Base-by-base conservation (phyloP, 129 eudicot genomes). In the Artemisia argyi region DNA sequence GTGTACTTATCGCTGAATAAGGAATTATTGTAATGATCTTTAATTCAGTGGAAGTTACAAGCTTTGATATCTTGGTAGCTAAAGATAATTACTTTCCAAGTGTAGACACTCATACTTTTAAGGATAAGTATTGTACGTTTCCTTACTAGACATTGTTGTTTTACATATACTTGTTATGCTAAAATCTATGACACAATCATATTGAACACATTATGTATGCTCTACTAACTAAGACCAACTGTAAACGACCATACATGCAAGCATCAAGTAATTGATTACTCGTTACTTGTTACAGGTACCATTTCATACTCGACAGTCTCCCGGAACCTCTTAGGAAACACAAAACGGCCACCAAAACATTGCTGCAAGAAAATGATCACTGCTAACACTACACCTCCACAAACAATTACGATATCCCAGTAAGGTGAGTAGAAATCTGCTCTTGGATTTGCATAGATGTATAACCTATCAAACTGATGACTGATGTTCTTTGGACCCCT, bases 311-410 rank as follows among this genome's bases (percentile, higher is more conserved):
- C 78, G 15, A 46, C 79, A n/a, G 57, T 1, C 79, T 83, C 79
- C 61, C 71, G 83, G 47, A 86, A 81, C 65, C 79, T 79, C 65
- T 53, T 59, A 3, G 90, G 96, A 68, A 88, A 64, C 59, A 88
- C 32, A 32, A 79, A 83, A 10, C 84, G 81, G 14, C 93, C 96
- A 22, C 96, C 96, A 80, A 76, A 76, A 16, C 77, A 19, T 79
- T 92, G 97, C 83, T 88, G 97, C 69, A 92, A 30, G 80, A 53
- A 81, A 15, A 86, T 55, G 64, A 85, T 52, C 16, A 65, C 83
- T 0, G 76, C 91, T 65, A 92, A 79, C 69, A 69, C 53, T 7
- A 88, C 2, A 26, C 87, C 81, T 32, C 76, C 88, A 65, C 82
- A 70, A 52, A 79, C 83, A 57, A 89, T 83, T 12, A 73, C 48